phyloP scores from a whole-genome alignment of 2,329 filamentous ascomycete genomes.

The Sporothrix brasiliensis region DNA sequence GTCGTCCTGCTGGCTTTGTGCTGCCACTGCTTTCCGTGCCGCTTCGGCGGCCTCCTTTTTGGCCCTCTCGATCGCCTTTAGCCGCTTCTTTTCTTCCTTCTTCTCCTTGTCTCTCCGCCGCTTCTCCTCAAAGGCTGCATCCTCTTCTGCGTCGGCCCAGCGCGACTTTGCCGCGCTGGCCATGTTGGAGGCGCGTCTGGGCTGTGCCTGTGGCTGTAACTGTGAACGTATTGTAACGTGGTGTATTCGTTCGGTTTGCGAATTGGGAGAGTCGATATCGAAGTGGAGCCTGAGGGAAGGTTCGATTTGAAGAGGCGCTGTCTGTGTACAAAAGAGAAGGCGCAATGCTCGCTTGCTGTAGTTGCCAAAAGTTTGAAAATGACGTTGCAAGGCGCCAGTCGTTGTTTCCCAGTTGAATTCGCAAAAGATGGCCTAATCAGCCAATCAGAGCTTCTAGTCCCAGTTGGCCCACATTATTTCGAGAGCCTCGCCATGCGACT shows the following conservation, averaged over 20 bases:
- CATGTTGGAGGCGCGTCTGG: slow-evolving; percentile 48
- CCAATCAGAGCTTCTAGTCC: not conserved
- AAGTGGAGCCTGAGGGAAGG: not conserved
- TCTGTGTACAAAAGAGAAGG: slow-evolving; percentile 1
- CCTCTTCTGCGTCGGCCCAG: slow-evolving; percentile 85
- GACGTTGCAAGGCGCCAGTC: slow-evolving; percentile 24
- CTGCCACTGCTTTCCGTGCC: slow-evolving; percentile 26
- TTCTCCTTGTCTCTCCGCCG: slow-evolving; percentile 83
- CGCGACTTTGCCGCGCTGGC: slow-evolving; percentile 69
- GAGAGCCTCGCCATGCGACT: slow-evolving; percentile 24
- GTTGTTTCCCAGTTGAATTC: slow-evolving; percentile 7
- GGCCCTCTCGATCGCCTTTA: slow-evolving; percentile 63
- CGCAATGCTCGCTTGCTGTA: not conserved
- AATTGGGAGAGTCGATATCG: not conserved
- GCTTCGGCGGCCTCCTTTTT: slow-evolving; percentile 43
- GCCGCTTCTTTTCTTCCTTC: slow-evolving; percentile 85
- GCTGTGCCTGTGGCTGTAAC: too few relatives aligned
- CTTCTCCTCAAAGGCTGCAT: slow-evolving; percentile 71
- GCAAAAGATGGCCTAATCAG: not conserved
- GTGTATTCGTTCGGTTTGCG: not conserved
- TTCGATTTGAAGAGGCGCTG: not conserved
- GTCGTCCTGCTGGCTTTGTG: slow-evolving; percentile 38
- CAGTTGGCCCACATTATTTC: not conserved
- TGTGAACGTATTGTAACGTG: not conserved
- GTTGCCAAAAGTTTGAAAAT: slow-evolving; percentile 10